Conservation (phyloP, 2,329 filamentous ascomycete species). For the Colletotrichum salicis region DNA sequence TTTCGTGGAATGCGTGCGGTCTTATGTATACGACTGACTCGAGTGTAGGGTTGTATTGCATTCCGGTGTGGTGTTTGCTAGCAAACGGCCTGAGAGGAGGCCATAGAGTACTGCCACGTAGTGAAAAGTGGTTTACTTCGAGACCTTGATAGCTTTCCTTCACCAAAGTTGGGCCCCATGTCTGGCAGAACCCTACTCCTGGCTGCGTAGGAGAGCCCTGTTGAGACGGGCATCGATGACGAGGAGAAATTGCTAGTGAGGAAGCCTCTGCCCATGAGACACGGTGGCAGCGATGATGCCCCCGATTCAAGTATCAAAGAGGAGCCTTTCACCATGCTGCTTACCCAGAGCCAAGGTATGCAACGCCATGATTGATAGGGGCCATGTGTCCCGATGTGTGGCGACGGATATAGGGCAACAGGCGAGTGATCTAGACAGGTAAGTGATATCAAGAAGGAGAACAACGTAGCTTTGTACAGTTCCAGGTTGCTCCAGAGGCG, state of each 20-base stretch:
- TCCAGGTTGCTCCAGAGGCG: background rate
- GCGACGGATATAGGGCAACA: background rate
- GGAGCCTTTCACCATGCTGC: background rate
- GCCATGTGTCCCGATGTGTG: background rate
- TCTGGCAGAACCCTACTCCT: background rate
- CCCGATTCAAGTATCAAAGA: background rate
- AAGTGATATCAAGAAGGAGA: background rate
- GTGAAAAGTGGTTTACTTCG: background rate
- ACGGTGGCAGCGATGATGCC: no score
- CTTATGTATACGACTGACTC: constrained; percentile 17
- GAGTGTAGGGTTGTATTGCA: background rate
- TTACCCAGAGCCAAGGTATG: background rate
- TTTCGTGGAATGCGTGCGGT: background rate
- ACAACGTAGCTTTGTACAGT: background rate
- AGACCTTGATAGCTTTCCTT: background rate
- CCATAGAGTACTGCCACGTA: background rate
- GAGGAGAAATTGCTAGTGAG: background rate
- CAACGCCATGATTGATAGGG: background rate
- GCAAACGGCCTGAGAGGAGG: background rate
- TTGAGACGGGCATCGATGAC: background rate
- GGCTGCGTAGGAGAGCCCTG: background rate
- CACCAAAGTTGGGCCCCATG: background rate
- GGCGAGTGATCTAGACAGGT: background rate
- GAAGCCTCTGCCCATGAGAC: background rate
- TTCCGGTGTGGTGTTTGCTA: background rate